phyloP scores from a whole-genome alignment of 345 rosid species.

The Eucalyptus dawsonii region DNA sequence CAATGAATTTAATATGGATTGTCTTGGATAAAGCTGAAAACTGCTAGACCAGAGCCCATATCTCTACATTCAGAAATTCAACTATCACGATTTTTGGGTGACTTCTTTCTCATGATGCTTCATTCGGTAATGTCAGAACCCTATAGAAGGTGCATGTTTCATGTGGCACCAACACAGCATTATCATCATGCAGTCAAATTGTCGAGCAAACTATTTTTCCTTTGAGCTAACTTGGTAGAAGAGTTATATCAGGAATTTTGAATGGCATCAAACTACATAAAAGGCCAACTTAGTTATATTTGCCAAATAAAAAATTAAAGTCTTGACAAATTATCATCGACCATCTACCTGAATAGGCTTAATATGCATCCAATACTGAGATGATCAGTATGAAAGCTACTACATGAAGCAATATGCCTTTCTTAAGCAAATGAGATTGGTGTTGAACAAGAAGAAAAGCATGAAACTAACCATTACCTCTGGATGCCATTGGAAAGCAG shows the following conservation, averaged over 20 bases:
- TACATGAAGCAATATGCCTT: neutral
- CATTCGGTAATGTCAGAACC: neutral
- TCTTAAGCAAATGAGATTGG: neutral
- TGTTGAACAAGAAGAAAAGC: neutral
- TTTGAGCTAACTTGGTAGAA: neutral
- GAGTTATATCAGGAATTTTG: neutral
- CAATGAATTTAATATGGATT: too few relatives aligned
- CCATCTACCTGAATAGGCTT: neutral
- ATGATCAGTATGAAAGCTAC: neutral
- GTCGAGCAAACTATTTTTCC: neutral
- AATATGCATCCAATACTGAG: neutral
- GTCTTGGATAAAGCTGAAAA: too few relatives aligned
- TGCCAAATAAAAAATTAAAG: too few relatives aligned
- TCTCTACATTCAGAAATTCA: too few relatives aligned
- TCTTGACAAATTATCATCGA: neutral
- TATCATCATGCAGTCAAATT: neutral
- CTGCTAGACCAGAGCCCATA: too few relatives aligned
- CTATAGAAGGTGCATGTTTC: neutral
- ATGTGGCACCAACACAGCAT: neutral
- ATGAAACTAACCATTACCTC: slow-evolving; percentile 40
- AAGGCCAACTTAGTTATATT: too few relatives aligned
- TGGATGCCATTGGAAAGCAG: slow-evolving; percentile 95
- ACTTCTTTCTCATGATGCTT: too few relatives aligned
- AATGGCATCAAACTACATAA: neutral
- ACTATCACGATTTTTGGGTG: too few relatives aligned